Base-by-base conservation (phyloP, 441 rosid genomes). In the Metrosideros polymorpha region DNA sequence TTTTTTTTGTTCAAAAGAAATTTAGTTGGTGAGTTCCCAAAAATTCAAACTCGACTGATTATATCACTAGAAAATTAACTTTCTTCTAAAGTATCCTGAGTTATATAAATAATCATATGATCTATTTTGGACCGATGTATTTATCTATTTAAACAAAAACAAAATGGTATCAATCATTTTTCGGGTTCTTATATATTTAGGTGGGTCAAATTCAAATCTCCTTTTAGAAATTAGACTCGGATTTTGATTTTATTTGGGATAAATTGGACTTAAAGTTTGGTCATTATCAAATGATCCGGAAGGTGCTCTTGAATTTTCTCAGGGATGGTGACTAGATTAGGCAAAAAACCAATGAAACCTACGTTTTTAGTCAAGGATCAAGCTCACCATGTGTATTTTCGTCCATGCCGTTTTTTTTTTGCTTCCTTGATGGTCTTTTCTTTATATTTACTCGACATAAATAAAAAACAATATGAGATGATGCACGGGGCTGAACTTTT, bases 41-140 rank as follows among this genome's bases (percentile, higher is more conserved):
- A 29, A 29, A 30, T 14, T 59, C 71, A 59, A 29, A 59, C 71
- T 59, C 22, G 5, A n/a, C 15, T 59, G 1, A 7, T 61, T 61
- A 0, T 15, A 15, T 17, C 71, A 61, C 22, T 61, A 15, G 22
- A 30, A 61, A 61, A 30, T 61, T 7, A 3, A 61, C 39, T 61
- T 15, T 29, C 22, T 29, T 15, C 66, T 57, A n/a, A 57, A 13
- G 32, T 0, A 3, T 27, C 29, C 0, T 0, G 14, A 27, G 4
- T n/a, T 13, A 13, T n/a, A 2, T 57, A 57, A 57, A 8, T 12
- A 1, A 30, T 32, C 45, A 19, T 19, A 18, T 19, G 14, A 61
- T 61, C 42, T 30, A 61, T 61, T 30, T 61, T 61, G 66, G 32
- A 57, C 35, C 2, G 9, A n/a, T 57, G 32, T 14, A 57, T 57